Conservation (phyloP, 805 yeast genomes). For the Danielia oregonensis region DNA sequence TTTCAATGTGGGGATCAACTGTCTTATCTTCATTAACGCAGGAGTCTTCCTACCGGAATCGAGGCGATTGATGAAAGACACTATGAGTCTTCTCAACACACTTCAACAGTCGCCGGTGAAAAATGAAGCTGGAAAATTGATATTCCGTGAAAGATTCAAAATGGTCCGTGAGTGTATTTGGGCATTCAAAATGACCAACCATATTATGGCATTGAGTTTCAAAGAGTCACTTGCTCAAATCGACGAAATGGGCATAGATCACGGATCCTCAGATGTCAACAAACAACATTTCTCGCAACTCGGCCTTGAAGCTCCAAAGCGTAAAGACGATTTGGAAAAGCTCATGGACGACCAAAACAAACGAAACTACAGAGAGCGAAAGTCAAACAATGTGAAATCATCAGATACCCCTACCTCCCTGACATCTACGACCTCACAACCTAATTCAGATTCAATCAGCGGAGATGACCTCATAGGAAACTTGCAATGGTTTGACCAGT, state of each 20-base stretch:
- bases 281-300: conserved; percentile 44
- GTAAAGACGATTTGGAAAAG: conserved; percentile 3
- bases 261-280: conserved; percentile 51
- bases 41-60: conserved; percentile 31
- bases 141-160: conserved; percentile 33
- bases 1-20: conserved; percentile 41
- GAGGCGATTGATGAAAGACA: conserved; percentile 19
- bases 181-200: conserved; percentile 55
- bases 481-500: conserved; percentile 55
- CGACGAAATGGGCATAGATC: conserved; percentile 45
- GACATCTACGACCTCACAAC: conserved; percentile 1
- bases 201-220: conserved; percentile 44
- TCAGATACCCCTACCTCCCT: neutral
- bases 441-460: conserved; percentile 4
- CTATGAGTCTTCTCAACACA: conserved; percentile 20
- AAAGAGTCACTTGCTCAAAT: conserved; percentile 38
- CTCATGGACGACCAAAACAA: conserved; percentile 17
- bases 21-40: conserved; percentile 40
- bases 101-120: conserved; percentile 29
- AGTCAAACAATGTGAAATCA: too few relatives aligned
- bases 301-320: conserved; percentile 24
- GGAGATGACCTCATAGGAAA: conserved; percentile 34
- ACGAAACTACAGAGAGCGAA: conserved; percentile 13
- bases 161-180: conserved; percentile 63
- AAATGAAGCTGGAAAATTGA: conserved; percentile 25